Percentiles rank a stretch among this genome's conserved stretches.
Evolutionary conservation across 805 yeast genomes (phyloP).

Genomic region (Kodamaea kaohsiungensis): DNA sequence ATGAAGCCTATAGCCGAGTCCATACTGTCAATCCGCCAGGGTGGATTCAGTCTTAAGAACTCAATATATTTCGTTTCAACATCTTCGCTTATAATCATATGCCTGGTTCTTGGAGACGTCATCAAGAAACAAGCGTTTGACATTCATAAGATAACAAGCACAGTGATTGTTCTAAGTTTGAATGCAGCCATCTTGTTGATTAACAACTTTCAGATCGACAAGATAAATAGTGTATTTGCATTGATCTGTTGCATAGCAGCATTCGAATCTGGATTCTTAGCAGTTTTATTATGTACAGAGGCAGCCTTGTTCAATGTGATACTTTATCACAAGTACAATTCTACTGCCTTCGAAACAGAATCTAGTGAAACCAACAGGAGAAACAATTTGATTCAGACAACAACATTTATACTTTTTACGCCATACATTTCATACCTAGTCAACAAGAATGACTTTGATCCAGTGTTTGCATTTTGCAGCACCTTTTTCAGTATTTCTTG

Average conservation of each 20-base stretch:
- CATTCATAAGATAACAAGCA: background rate
- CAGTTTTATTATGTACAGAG: background rate
- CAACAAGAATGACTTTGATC: background rate
- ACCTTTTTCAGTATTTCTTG: background rate
- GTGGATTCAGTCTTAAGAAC: background rate
- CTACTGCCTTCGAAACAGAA: background rate
- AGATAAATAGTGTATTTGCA: background rate
- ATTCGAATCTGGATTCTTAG: background rate
- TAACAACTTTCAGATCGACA: background rate
- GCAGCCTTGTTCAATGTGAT: background rate
- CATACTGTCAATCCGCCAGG: background rate
- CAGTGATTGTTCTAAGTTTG: background rate
- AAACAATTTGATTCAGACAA: background rate
- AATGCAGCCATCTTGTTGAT: background rate
- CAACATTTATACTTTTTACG: background rate
- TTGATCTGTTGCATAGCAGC: background rate
- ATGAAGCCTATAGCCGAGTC: background rate
- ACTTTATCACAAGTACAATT: background rate
- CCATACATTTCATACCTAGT: background rate
- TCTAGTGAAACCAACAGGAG: background rate
- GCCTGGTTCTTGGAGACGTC: background rate
- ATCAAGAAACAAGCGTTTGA: background rate
- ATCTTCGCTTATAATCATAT: background rate
- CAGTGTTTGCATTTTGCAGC: background rate
- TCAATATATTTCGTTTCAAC: background rate